phyloP scores from a whole-genome alignment of 306 rosid genomes.

The Quercus robur region DNA sequence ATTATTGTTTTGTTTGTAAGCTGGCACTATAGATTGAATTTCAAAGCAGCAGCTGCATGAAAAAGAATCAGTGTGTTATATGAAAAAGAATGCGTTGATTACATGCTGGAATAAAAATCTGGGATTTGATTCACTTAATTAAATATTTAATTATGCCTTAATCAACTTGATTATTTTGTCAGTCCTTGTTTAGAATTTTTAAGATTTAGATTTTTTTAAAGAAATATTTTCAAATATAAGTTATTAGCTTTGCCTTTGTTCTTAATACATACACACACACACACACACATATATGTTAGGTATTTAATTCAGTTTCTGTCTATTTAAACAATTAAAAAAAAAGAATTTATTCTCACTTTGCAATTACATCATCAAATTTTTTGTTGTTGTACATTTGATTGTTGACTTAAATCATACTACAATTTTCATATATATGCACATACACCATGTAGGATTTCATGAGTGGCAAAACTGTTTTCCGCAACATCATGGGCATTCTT shows the following conservation, averaged over 20 bases:
- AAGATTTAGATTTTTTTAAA: background rate
- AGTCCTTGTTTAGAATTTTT: background rate
- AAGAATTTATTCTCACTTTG: background rate
- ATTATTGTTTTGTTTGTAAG: constrained; percentile 5
- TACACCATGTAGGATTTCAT: constrained; percentile 74
- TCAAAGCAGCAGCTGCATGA: background rate
- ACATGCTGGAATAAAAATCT: background rate
- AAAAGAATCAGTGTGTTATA: background rate
- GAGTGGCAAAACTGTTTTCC: constrained; percentile 88
- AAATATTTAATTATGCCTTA: background rate
- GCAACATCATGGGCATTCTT: constrained; percentile 94
- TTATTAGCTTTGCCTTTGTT: too few species aligned
- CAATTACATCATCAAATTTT: background rate
- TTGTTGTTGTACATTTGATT: background rate
- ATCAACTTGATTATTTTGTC: background rate
- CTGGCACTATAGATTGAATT: background rate
- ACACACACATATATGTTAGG: too few species aligned
- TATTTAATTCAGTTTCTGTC: background rate
- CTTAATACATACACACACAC: too few species aligned
- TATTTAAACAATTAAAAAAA: background rate
- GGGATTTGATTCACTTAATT: background rate
- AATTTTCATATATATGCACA: background rate
- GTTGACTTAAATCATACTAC: constrained; percentile 1
- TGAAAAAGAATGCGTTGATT: background rate
- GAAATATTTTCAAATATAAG: too few species aligned